Evolutionary conservation across 192 early-diverging fungal species (phyloP), one percentile per base, ranked within the genome.

Genomic region (Powellomyces hirtus): DNA sequence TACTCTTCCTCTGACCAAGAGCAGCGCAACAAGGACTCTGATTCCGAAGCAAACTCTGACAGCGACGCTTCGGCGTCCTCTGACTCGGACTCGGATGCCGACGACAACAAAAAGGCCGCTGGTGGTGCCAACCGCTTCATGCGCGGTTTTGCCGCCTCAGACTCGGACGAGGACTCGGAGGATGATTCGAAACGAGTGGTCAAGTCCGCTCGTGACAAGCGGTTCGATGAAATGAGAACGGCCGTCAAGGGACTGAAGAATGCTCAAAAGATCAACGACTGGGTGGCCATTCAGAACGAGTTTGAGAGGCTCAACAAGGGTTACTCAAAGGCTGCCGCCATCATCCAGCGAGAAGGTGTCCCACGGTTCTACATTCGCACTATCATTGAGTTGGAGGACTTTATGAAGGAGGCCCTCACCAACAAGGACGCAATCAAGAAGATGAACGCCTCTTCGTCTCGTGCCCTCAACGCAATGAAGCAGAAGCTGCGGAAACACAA

Each of bases 391-490:
- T 73, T 97, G 29, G 96, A 99, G 61, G 91, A 95, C 64, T 73
- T 79, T 65, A 64, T 92, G 20, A 88, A 90, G 61, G 81, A 80
- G 46, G 73, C 81, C 37, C 69, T 77, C 33, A 84, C 85, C 61
- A 82, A 86, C 63, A 93, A 93, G 82, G 80, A 87, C 29, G 79
- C 83, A 6, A 81, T 86, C 53, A 90, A 89, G 79, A 97, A 93
- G 81, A 91, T 93, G 84, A 96, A 89, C 70, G 80, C 90, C 42
- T 81, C 75, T 50, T 86, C 91, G 58, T 85, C 88, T 38, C 90
- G 91, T 68, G 90, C 93, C 26, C 77, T 95, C 71, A 97, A 90
- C 77, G 85, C 89, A 50, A 89, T 97, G 84, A 97, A 95, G 86
- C 90, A 94, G 75, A 94, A 91, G 71, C 58, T 96, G 66, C 90